Percentiles rank a stretch among this genome's conserved stretches.
phyloP scores from a whole-genome alignment of 75 land plant species.

The Pinus taeda region DNA sequence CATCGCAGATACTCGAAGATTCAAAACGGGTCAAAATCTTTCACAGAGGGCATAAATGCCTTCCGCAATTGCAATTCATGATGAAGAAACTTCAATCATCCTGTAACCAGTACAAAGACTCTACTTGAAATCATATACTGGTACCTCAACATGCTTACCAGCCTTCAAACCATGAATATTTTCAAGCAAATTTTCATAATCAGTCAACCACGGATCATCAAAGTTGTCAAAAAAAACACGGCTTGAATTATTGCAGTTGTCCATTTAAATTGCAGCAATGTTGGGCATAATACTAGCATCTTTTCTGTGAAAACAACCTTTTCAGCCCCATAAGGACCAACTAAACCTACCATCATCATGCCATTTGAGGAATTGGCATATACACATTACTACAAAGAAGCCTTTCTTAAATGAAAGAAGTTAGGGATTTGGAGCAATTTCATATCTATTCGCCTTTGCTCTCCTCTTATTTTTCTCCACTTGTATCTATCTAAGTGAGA shows the following conservation, averaged over 20 bases:
- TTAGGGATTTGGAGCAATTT: slow-evolving; percentile 71
- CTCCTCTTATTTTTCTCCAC: no score
- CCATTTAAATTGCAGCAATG: slow-evolving; percentile 80
- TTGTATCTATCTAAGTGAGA: no score
- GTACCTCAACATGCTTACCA: slow-evolving; percentile 74
- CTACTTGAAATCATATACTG: slow-evolving; percentile 84
- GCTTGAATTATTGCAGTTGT: slow-evolving; percentile 83
- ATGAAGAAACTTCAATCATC: slow-evolving; percentile 68
- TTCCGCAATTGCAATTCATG: slow-evolving; percentile 75
- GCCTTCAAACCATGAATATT: slow-evolving; percentile 65
- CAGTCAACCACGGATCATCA: slow-evolving; percentile 92
- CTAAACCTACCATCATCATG: slow-evolving; percentile 72
- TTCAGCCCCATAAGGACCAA: slow-evolving; percentile 90
- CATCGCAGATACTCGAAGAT: slow-evolving; percentile 82
- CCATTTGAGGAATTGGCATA: slow-evolving; percentile 74
- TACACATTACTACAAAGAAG: slow-evolving; percentile 75
- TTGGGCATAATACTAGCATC: slow-evolving; percentile 82
- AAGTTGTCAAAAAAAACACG: slow-evolving; percentile 80
- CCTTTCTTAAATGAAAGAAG: slow-evolving; percentile 84
- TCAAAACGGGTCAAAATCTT: slow-evolving; percentile 69
- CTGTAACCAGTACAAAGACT: slow-evolving; percentile 53
- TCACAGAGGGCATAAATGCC: slow-evolving; percentile 92
- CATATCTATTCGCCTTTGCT: slow-evolving; percentile 39
- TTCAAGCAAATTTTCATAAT: slow-evolving; percentile 88
- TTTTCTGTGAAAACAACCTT: slow-evolving; percentile 87